Evolutionary conservation across 257 asterid genomes (phyloP).

Genomic region (Salvia hispanica): DNA sequence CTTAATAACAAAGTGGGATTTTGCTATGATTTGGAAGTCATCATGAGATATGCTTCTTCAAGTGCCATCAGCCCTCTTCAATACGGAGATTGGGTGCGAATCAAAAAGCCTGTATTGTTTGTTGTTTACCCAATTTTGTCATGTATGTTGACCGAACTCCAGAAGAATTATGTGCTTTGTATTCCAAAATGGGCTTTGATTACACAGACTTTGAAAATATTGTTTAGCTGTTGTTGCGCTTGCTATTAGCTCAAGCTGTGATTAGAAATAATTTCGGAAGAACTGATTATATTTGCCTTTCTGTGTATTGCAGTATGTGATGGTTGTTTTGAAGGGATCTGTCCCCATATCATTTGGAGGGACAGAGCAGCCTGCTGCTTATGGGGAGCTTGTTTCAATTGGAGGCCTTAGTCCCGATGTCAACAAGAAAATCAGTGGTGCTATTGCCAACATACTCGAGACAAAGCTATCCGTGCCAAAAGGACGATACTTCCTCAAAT

Average conservation of each 20-base stretch:
- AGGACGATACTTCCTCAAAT: constrained; percentile 84
- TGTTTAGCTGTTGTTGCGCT: neutral
- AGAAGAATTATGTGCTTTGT: neutral
- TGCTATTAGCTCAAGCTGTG: neutral
- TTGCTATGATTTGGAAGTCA: neutral
- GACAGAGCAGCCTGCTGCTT: constrained; percentile 88
- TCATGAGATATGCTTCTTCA: neutral
- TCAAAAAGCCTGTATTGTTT: neutral
- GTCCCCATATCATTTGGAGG: constrained; percentile 94
- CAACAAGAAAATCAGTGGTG: constrained; percentile 91
- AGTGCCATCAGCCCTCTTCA: neutral
- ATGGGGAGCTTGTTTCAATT: constrained; percentile 82
- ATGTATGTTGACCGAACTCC: neutral
- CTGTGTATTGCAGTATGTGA: constrained; percentile 69
- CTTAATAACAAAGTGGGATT: neutral
- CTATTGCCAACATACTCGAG: constrained; percentile 75
- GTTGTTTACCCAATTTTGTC: neutral
- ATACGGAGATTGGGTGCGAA: neutral
- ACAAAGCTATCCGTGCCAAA: constrained; percentile 77
- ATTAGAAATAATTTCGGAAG: neutral
- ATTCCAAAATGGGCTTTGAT: neutral
- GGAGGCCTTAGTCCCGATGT: constrained; percentile 82
- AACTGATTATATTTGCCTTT: constrained; percentile 2
- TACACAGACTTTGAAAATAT: neutral
- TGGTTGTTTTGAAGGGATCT: constrained; percentile 94